Evolutionary conservation across 2,329 filamentous ascomycete genomes (phyloP).

Genomic region (Cladosporium sp.): DNA sequence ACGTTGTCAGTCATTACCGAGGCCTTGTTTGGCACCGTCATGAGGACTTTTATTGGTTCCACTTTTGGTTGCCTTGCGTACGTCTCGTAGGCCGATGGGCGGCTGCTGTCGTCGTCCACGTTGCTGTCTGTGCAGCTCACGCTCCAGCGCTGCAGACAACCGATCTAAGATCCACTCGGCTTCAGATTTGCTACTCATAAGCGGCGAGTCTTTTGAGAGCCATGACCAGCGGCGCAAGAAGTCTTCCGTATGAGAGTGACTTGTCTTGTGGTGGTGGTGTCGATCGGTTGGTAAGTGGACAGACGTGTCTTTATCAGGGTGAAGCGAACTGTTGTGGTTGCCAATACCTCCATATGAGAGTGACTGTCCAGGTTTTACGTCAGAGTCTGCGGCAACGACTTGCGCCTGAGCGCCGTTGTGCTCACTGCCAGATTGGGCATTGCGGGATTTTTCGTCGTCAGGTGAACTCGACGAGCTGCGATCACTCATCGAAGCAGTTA

Average conservation of each 20-base stretch:
- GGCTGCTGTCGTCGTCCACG: conserved; percentile 31
- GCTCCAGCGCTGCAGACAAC: conserved; percentile 58
- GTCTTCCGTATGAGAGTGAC: not conserved
- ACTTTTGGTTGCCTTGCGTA: not conserved
- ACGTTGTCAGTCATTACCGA: not conserved
- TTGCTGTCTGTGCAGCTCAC: conserved; percentile 44
- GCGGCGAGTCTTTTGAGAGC: conserved; percentile 67
- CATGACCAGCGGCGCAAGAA: conserved; percentile 62
- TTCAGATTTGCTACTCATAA: conserved; percentile 69
- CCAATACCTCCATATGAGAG: not conserved
- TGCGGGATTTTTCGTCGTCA: conserved; percentile 12
- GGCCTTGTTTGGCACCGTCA: not conserved
- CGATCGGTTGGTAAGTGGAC: not conserved
- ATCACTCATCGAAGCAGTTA: not conserved
- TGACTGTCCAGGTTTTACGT: not conserved
- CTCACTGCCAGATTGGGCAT: not conserved
- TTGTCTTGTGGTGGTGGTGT: not conserved
- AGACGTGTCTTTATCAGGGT: not conserved
- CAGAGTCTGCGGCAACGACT: not conserved
- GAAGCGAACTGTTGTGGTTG: not conserved
- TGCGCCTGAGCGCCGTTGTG: not conserved
- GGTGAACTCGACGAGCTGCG: not conserved
- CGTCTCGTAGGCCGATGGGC: conserved; percentile 33
- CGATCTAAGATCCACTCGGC: conserved; percentile 72
- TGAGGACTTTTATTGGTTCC: not conserved